Evolutionary conservation across 1,284 basidiomycete species (phyloP), one percentile per base, ranked within the genome.

Genomic region (Boletellus deceptivus): DNA sequence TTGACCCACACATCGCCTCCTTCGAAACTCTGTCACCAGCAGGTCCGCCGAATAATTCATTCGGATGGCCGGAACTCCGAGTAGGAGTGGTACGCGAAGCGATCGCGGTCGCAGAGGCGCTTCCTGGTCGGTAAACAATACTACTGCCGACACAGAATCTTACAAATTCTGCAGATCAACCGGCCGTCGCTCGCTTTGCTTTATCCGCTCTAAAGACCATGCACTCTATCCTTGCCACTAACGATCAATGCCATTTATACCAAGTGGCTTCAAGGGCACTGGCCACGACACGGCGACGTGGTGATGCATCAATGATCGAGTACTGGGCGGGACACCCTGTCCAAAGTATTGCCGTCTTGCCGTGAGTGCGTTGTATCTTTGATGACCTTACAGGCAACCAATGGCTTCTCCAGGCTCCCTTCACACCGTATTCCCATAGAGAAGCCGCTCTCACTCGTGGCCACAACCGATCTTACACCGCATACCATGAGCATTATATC

Each of bases 31-130:
- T 39, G 29, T 52, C 51, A 6, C 17, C 55, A 17, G 40, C 35
- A 13, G 71, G 74, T 33, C 68, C 71, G 31, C 61, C 72, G 31
- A 66, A 69, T 22, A 80, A 82, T 54, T 70, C 79, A 3, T 93
- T 87, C 64, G 94, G 95, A 1, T 99, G 95, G 96, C 86, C 91
- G 1, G 91, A 94, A 63, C 75, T 98, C 43, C 95, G 98, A 70
- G 80, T 96, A 29, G 91, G 91, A 29, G 83, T 96, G 29, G 78
- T 98, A 34, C 83, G 93, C 43, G 95, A 98, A 64, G 91, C 93
- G 0, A 86, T 98, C 31, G 84, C 88, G 0, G 84, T 98, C 10
- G 89, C 92, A 4, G 93, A 98, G 69, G 83, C 91, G 16, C 72
- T 98, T n/a, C 91, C 93, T 52, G 93, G 94, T 89, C 58, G 52